A percentile compares a stretch with the other conserved stretches of the same genome.
phyloP scores from a whole-genome alignment of 2,329 filamentous ascomycete genomes.

The Beauveria sp. region DNA sequence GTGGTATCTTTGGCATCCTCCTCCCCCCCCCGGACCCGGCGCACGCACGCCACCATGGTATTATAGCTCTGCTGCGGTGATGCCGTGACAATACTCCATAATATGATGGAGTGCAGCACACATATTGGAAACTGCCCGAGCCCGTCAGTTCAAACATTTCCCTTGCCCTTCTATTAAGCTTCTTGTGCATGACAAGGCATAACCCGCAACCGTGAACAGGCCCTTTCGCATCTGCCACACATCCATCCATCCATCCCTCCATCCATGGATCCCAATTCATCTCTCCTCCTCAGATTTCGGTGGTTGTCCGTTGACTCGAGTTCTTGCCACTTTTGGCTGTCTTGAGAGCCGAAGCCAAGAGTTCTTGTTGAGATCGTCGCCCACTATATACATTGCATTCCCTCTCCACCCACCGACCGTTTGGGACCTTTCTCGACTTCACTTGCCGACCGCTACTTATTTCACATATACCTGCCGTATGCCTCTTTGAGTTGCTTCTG shows the following conservation, averaged over 20 bases:
- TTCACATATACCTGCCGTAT: neutral
- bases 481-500: neutral
- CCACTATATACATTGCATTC: slow-evolving; percentile 10
- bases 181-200: slow-evolving; percentile 8
- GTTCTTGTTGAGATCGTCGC: slow-evolving; percentile 4
- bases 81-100: slow-evolving; percentile 11
- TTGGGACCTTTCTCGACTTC: neutral
- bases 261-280: neutral
- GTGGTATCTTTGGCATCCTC: neutral
- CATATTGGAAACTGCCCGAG: slow-evolving; percentile 4
- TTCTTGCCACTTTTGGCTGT: neutral
- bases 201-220: neutral
- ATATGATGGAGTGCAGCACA: slow-evolving; percentile 8
- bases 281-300: neutral
- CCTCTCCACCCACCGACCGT: slow-evolving; percentile 3
- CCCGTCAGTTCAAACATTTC: slow-evolving; percentile 1
- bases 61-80: slow-evolving; percentile 7
- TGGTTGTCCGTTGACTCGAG: neutral
- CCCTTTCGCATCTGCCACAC: neutral
- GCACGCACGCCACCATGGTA: slow-evolving; percentile 5
- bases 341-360: slow-evolving; percentile 5
- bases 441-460: neutral
- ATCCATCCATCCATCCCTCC: neutral
- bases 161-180: slow-evolving; percentile 7
- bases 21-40: neutral